Conservation (phyloP, 73 alveolate genomes). For the Paraurostyla sp. region DNA sequence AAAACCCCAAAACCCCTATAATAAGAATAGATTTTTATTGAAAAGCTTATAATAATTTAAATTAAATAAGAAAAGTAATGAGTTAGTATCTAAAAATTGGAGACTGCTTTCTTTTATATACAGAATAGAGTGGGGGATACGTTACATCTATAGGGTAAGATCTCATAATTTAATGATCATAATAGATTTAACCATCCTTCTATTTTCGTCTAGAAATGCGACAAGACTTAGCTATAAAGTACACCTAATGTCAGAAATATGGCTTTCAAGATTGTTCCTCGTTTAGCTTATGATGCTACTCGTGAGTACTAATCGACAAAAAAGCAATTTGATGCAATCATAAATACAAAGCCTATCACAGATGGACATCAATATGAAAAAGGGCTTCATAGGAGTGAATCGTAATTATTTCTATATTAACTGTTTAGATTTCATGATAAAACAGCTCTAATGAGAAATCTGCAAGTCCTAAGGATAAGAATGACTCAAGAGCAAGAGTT, state of each 20-base stretch:
- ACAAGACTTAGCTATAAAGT: background rate
- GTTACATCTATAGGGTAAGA: constrained; percentile 61
- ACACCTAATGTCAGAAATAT: constrained; percentile 56
- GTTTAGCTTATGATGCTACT: constrained; percentile 62
- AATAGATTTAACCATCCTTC: background rate
- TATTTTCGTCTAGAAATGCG: constrained; percentile 17
- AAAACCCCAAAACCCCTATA: too few species aligned
- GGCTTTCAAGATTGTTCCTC: constrained; percentile 59
- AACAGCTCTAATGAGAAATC: background rate
- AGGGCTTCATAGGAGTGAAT: constrained; percentile 18
- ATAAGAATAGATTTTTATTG: too few species aligned
- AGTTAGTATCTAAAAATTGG: constrained; percentile 61
- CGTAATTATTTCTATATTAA: background rate
- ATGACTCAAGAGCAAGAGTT: constrained; percentile 55
- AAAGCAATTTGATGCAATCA: constrained; percentile 13
- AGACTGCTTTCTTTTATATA: constrained; percentile 56
- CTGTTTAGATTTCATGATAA: constrained; percentile 1
- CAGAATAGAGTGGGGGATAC: constrained; percentile 63
- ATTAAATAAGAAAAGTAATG: constrained; percentile 11
- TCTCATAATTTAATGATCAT: background rate
- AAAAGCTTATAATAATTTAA: too few species aligned
- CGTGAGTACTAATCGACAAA: constrained; percentile 42
- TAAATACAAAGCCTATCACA: background rate
- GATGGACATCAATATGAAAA: background rate
- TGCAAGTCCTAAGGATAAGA: constrained; percentile 13